Evolutionary conservation across 176 grass and related monocot genomes (phyloP).

Genomic region (Aegilops longissima): DNA sequence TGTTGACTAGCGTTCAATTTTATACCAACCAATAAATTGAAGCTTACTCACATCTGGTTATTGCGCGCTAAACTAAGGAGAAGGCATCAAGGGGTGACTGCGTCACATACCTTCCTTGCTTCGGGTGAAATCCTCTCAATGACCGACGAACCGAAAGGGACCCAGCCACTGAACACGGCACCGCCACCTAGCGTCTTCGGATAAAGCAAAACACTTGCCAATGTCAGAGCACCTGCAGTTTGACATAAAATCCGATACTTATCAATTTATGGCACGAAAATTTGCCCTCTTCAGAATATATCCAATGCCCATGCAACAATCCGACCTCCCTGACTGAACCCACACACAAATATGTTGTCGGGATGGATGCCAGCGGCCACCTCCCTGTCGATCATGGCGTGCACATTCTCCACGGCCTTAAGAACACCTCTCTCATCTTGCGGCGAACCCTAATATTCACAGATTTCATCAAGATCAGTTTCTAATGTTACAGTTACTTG

Average conservation of each 20-base stretch:
- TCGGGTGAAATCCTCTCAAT: slow-evolving; percentile 63
- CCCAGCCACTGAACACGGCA: slow-evolving; percentile 87
- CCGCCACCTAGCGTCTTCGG: slow-evolving; percentile 83
- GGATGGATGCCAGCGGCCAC: slow-evolving; percentile 63
- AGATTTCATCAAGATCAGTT: not conserved
- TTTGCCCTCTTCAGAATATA: not conserved
- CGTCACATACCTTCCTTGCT: slow-evolving; percentile 59
- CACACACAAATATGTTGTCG: slow-evolving; percentile 83
- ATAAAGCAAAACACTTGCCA: slow-evolving; percentile 87
- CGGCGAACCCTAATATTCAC: slow-evolving; percentile 57
- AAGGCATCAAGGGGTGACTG: not conserved
- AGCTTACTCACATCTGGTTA: not conserved
- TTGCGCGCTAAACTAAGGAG: not conserved
- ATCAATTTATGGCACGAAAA: not conserved
- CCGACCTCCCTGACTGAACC: slow-evolving; percentile 85
- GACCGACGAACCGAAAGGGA: slow-evolving; percentile 77
- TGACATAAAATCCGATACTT: not conserved
- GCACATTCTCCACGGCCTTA: slow-evolving; percentile 82
- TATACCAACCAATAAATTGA: not conserved
- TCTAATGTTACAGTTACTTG: not conserved
- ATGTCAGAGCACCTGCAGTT: slow-evolving; percentile 64
- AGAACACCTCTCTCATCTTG: slow-evolving; percentile 74
- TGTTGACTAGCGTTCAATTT: not conserved
- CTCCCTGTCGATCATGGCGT: slow-evolving; percentile 86
- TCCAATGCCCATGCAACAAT: not conserved